Base-by-base conservation (phyloP, 805 yeast species). In the Candida koratica region DNA sequence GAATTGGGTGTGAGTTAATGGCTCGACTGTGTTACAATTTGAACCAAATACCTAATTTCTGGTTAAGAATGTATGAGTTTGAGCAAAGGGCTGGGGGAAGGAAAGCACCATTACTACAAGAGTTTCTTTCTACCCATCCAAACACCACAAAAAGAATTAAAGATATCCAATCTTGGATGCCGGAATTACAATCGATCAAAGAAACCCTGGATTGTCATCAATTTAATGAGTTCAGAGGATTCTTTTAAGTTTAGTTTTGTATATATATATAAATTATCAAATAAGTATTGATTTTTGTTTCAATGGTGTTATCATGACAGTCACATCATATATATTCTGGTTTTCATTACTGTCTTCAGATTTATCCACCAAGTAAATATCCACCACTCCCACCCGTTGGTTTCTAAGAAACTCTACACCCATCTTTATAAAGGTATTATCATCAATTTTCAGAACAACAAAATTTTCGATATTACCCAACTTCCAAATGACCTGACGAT, bases 1-100 rank as follows among this genome's bases (percentile, higher is more conserved):
- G 81, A 49, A 89, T 93, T 19, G 99, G 99, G 0, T 64, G 93
- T 42, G 82, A 87, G 79, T 69, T 90, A 46, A 85, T 90, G 96
- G 77, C 96, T 2, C 67, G 79, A 41, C 95, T 95, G 31, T 93
- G 99, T 55, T 93, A 71, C 57, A 64, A 89, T 44, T 88, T 96
- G 5, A 61, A 62, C 12, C 86, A 80, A 46, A 83, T 96, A 0
- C 75, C 82, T 1, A 63, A 61, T 8, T 71, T 93, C 39, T 93
- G 99, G 99, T 58, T 70, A 36, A 70, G 96, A 38, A 89, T 90
- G 96, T 58, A 75, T 22, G 36, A 37, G 16, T 56, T 45, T 37
- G 71, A 67, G 44, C 34, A 44, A n/a, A 28, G 58, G 17, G 30
- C 11, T 15, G 10, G 66, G 6, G 33, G 32, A 1, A 28, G 29